Percentiles rank a stretch among this genome's conserved stretches.
phyloP scores from a whole-genome alignment of 106 monocot genomes.

The Apostasia ramifera region DNA sequence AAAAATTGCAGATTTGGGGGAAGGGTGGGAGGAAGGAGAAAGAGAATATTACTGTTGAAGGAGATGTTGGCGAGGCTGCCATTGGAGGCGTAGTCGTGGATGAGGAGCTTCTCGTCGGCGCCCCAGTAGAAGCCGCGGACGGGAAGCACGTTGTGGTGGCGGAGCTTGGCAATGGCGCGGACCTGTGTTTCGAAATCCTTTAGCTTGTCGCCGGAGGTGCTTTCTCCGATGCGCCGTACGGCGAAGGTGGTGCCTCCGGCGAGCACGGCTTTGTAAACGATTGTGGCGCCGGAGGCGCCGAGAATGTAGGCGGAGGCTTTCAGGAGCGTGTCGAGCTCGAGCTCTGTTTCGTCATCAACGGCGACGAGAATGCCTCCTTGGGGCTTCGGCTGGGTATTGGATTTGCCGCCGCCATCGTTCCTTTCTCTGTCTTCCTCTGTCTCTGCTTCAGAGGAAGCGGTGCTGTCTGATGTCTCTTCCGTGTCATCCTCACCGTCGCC shows the following conservation, averaged over 20 bases:
- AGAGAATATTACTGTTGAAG: constrained; percentile 54
- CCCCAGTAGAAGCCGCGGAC: constrained; percentile 96
- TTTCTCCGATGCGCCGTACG: constrained; percentile 80
- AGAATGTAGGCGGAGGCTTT: constrained; percentile 99
- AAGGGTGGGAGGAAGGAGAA: not conserved
- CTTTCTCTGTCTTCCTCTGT: constrained; percentile 18
- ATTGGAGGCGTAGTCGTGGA: constrained; percentile 79
- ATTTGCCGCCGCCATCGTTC: not conserved
- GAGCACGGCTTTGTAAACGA: constrained; percentile 96
- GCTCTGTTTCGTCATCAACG: constrained; percentile 70
- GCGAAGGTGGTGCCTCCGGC: constrained; percentile 79
- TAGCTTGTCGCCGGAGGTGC: constrained; percentile 47
- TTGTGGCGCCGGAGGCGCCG: constrained; percentile 77
- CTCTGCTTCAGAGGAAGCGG: constrained; percentile 38
- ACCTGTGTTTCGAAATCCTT: constrained; percentile 88
- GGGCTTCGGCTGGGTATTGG: not conserved
- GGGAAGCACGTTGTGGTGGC: constrained; percentile 77
- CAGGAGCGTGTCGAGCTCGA: constrained; percentile 85
- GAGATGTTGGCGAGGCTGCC: constrained; percentile 94
- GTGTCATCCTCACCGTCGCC: constrained; percentile 12
- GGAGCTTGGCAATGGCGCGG: constrained; percentile 59
- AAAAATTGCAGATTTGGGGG: not conserved
- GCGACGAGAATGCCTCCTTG: constrained; percentile 52
- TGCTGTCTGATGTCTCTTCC: constrained; percentile 46
- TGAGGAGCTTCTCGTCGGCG: constrained; percentile 86